Evolutionary conservation across 2,329 filamentous ascomycete genomes (phyloP).

Genomic region (Penicillium rolfsii): DNA sequence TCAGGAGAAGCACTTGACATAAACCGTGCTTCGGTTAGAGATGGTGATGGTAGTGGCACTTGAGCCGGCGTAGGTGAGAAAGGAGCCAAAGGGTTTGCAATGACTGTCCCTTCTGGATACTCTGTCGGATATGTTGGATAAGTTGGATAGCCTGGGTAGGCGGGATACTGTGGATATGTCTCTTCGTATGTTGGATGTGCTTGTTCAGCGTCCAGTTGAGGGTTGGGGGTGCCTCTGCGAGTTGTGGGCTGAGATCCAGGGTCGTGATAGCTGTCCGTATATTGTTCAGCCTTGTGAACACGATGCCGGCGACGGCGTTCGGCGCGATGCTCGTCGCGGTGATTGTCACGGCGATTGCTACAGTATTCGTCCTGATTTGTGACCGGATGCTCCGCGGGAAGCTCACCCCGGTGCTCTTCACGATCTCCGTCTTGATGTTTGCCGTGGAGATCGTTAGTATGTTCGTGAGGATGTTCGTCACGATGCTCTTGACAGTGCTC

Average conservation of each 20-base stretch:
- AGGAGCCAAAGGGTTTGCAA: constrained; percentile 30
- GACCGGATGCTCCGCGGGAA: no score
- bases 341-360: no score
- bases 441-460: not conserved
- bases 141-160: not conserved
- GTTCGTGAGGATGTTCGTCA: not conserved
- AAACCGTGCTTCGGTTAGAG: constrained; percentile 35
- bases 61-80: constrained; percentile 30
- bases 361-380: no score
- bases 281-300: not conserved
- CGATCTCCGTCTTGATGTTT: no score
- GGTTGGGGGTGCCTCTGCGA: constrained; percentile 2
- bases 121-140: constrained; percentile 4
- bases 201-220: not conserved
- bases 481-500: no score
- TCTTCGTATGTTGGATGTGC: constrained; percentile 1
- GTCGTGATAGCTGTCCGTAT: not conserved
- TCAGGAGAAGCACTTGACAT: constrained; percentile 32
- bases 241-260: not conserved
- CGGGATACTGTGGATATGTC: not conserved
- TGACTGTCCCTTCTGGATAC: constrained; percentile 23
- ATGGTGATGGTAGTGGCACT: constrained; percentile 38
- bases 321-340: not conserved
- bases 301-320: not conserved
- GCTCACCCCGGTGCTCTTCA: no score